A percentile compares a stretch with the other conserved stretches of the same genome.
Conservation (phyloP, 2,329 filamentous ascomycete genomes). For the Lachnellula arida region DNA sequence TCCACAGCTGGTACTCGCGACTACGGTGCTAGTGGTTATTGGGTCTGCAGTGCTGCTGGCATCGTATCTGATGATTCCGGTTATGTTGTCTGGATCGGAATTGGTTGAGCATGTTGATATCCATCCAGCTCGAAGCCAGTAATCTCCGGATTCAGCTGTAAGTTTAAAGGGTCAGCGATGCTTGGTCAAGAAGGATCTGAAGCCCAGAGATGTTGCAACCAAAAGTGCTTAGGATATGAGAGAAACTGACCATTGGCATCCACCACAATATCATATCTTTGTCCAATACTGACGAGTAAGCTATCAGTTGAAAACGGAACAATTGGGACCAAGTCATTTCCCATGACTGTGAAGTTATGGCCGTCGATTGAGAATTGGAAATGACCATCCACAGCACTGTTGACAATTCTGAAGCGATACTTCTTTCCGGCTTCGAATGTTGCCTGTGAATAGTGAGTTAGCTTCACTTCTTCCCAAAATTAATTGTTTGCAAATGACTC, state of each 20-base stretch:
- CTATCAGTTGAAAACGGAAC: conserved; percentile 46
- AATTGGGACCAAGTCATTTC: conserved; percentile 54
- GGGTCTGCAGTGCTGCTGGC: conserved; percentile 32
- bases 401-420: conserved; percentile 42
- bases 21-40: conserved; percentile 21
- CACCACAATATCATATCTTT: conserved; percentile 43
- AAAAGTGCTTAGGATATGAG: too few species aligned
- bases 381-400: conserved; percentile 40
- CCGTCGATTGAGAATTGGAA: conserved; percentile 50
- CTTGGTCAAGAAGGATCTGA: neutral
- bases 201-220: too few species aligned
- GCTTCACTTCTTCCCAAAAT: too few species aligned
- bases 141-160: conserved; percentile 41
- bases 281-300: conserved; percentile 53
- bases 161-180: neutral
- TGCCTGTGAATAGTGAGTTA: conserved; percentile 1
- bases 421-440: conserved; percentile 34
- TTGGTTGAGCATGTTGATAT: conserved; percentile 54
- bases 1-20: conserved; percentile 21
- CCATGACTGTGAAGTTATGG: conserved; percentile 54
- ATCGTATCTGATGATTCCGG: conserved; percentile 38
- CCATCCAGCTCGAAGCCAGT: conserved; percentile 47
- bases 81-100: conserved; percentile 43
- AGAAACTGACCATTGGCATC: conserved; percentile 40
- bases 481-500: too few species aligned